These are phyloP conservation scores for Ogataea nitratoaversa DNA, from an alignment of 805 yeast genomes.

Conservation along the genomic window DNA sequence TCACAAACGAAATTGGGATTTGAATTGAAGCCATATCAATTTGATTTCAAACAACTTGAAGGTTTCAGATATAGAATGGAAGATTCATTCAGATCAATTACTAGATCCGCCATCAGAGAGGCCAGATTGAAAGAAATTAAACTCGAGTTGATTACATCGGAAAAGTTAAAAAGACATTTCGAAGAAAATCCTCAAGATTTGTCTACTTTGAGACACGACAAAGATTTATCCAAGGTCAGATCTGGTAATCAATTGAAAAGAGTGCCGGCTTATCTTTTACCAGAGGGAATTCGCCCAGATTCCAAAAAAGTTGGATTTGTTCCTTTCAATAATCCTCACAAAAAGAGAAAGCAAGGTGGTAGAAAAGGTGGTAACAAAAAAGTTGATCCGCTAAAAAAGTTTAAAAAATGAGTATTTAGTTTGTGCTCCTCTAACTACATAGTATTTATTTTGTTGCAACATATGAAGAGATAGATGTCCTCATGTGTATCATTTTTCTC, in stretches of 20 bases:
- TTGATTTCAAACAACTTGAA: conserved; percentile 88
- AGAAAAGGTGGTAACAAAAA: conserved; percentile 33
- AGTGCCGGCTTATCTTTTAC: conserved; percentile 88
- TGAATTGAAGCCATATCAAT: conserved; percentile 80
- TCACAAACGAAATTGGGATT: conserved; percentile 73
- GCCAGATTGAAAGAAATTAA: conserved; percentile 89
- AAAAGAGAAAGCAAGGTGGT: conserved; percentile 32
- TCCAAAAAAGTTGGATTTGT: conserved; percentile 61
- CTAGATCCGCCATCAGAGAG: conserved; percentile 83
- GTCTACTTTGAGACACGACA: conserved; percentile 84
- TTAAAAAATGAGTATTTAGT: conserved; percentile 24
- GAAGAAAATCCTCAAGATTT: conserved; percentile 97
- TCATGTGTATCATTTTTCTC: too few species aligned
- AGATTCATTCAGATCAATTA: conserved; percentile 94
- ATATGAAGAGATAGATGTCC: too few species aligned
- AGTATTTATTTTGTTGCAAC: too few species aligned
- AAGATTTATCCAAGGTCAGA: conserved; percentile 77
- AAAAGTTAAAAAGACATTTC: conserved; percentile 87
- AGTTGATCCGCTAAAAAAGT: conserved; percentile 50
- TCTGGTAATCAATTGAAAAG: conserved; percentile 82
- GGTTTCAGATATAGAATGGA: conserved; percentile 95
- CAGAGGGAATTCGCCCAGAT: conserved; percentile 64
- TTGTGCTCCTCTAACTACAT: too few species aligned
- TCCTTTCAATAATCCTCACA: conserved; percentile 56
- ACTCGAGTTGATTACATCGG: conserved; percentile 81